Evolutionary conservation across 179 eudicot species (phyloP).

Genomic region (Drosera spatulata): DNA sequence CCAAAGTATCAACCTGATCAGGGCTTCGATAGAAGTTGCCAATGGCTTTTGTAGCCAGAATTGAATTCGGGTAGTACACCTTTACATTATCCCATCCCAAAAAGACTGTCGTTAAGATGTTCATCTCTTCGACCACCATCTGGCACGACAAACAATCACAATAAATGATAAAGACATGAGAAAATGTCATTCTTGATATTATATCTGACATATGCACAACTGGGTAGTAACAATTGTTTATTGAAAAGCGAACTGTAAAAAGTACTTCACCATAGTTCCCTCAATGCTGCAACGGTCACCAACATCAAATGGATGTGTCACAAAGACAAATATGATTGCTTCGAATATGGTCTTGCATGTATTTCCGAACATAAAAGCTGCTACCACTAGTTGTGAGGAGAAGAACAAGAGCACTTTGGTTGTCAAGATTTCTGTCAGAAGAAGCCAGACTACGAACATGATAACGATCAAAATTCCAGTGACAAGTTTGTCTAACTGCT

Average conservation of each 20-base stretch:
- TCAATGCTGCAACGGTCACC: slow-evolving; percentile 31
- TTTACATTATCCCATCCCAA: slow-evolving; percentile 27
- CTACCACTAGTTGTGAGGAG: slow-evolving; percentile 30
- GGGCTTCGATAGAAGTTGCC: slow-evolving; percentile 36
- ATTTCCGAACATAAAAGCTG: slow-evolving; percentile 29
- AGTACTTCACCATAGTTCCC: slow-evolving; percentile 12
- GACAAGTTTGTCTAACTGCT: slow-evolving; percentile 47
- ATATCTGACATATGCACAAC: neutral
- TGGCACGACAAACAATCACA: slow-evolving; percentile 2
- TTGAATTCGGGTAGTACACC: slow-evolving; percentile 27
- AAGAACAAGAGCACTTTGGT: slow-evolving; percentile 23
- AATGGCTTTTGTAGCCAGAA: slow-evolving; percentile 27
- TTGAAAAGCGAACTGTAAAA: neutral
- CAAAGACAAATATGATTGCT: slow-evolving; percentile 34
- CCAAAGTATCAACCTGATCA: slow-evolving; percentile 26
- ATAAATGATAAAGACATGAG: neutral
- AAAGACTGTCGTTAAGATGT: slow-evolving; percentile 32
- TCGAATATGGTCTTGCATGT: slow-evolving; percentile 30
- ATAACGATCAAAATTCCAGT: slow-evolving; percentile 17
- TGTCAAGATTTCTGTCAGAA: slow-evolving; percentile 16
- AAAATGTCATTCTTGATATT: neutral
- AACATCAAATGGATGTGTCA: slow-evolving; percentile 42
- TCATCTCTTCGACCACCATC: slow-evolving; percentile 52
- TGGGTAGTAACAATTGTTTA: too few species aligned
- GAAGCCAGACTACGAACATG: slow-evolving; percentile 13